These are phyloP conservation scores for Omphalea diandra DNA, from an alignment of 441 rosid genomes.

Conservation along the genomic window DNA sequence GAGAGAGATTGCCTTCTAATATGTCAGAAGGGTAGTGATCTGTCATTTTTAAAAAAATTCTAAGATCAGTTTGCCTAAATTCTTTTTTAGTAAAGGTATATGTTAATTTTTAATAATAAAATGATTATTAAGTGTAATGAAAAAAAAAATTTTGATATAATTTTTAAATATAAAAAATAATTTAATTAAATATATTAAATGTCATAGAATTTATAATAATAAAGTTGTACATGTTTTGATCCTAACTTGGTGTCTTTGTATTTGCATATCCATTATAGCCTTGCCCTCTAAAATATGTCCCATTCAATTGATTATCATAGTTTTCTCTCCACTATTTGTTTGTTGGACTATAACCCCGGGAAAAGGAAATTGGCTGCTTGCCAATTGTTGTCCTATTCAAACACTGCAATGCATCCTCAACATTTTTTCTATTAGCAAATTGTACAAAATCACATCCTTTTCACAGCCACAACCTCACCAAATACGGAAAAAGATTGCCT, in stretches of 20 bases:
- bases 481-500: slow-evolving; percentile 73
- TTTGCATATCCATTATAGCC: slow-evolving; percentile 61
- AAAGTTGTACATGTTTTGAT: slow-evolving; percentile 45
- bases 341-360: slow-evolving; percentile 89
- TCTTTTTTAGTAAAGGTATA: too few species aligned
- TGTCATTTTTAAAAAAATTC: too few species aligned
- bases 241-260: slow-evolving; percentile 44
- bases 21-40: too few species aligned
- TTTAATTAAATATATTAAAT: too few species aligned
- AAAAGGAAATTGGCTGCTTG: slow-evolving; percentile 84
- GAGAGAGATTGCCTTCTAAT: too few species aligned
- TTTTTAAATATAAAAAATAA: too few species aligned
- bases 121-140: too few species aligned
- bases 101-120: too few species aligned
- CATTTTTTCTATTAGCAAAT: slow-evolving; percentile 74
- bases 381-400: slow-evolving; percentile 81
- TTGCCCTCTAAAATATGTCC: slow-evolving; percentile 62
- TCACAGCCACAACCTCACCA: slow-evolving; percentile 93
- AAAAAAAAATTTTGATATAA: too few species aligned
- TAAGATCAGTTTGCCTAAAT: too few species aligned
- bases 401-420: slow-evolving; percentile 76
- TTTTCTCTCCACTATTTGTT: slow-evolving; percentile 77
- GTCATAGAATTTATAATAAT: too few species aligned
- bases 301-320: slow-evolving; percentile 69
- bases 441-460: slow-evolving; percentile 96